phyloP scores from a whole-genome alignment of 768 basidiomycete genomes.

The Xerocomellus amylosporus region DNA sequence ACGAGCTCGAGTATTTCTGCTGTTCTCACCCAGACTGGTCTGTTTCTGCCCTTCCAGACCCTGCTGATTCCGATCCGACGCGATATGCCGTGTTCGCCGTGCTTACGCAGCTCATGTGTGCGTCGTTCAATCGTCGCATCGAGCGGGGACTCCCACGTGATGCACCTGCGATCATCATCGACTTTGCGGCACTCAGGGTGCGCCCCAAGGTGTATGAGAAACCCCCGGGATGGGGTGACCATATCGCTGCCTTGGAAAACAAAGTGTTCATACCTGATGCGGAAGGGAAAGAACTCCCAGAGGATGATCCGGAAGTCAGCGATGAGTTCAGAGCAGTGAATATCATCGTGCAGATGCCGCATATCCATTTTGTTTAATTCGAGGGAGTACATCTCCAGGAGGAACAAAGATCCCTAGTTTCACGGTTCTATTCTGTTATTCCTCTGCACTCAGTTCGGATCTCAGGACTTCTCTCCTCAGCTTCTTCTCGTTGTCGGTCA shows the following conservation, averaged over 20 bases:
- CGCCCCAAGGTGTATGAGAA: slow-evolving; percentile 11
- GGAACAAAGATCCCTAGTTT: neutral
- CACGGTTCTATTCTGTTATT: neutral
- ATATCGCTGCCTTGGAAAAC: neutral
- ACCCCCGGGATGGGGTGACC: neutral
- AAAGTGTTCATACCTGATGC: slow-evolving; percentile 4
- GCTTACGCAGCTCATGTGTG: slow-evolving; percentile 10
- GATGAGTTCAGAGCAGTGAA: slow-evolving; percentile 10
- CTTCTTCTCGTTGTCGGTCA: too few relatives aligned
- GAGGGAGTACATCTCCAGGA: too few relatives aligned
- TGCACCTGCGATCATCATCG: slow-evolving; percentile 8
- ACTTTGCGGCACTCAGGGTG: slow-evolving; percentile 9
- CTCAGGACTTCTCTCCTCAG: neutral
- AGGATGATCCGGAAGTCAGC: slow-evolving; percentile 4
- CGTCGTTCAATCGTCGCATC: slow-evolving; percentile 12
- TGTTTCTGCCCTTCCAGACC: neutral
- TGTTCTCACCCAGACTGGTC: slow-evolving; percentile 6
- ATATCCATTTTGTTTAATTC: slow-evolving; percentile 7
- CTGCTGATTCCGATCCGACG: neutral
- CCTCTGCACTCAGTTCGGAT: neutral
- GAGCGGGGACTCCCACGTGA: slow-evolving; percentile 7
- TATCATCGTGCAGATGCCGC: slow-evolving; percentile 10
- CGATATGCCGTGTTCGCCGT: slow-evolving; percentile 6
- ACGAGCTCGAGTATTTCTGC: slow-evolving; percentile 13
- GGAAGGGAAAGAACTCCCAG: neutral